Percentiles rank a stretch among this genome's conserved stretches.
Evolutionary conservation across 1,139 yeast genomes (phyloP).

Genomic region (Candida albicans): DNA sequence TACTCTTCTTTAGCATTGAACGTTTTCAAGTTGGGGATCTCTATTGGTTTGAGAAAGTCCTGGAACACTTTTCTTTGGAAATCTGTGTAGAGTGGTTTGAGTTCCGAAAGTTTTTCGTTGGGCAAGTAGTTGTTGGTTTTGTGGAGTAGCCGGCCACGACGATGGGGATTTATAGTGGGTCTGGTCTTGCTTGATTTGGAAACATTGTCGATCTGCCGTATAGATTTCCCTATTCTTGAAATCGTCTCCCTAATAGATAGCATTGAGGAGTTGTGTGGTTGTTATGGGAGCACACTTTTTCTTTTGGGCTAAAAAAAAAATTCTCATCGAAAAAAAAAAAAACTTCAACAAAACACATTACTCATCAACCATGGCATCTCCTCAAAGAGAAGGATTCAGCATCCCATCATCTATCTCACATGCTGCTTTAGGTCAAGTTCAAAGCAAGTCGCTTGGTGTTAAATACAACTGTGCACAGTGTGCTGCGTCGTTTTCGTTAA

Average conservation of each 20-base stretch:
- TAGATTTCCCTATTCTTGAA: constrained; percentile 18
- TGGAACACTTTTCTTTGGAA: constrained; percentile 30
- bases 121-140: constrained; percentile 10
- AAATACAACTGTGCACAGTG: constrained; percentile 96
- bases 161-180: not conserved
- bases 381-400: constrained; percentile 89
- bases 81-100: constrained; percentile 15
- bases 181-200: not conserved
- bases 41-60: constrained; percentile 39
- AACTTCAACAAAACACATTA: constrained; percentile 1
- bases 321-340: constrained; percentile 5
- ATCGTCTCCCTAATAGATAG: constrained; percentile 18
- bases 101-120: constrained; percentile 14
- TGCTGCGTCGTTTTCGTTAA: constrained; percentile 82
- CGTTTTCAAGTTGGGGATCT: constrained; percentile 36
- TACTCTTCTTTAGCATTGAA: constrained; percentile 24
- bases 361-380: constrained; percentile 45
- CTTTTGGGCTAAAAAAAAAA: too few species aligned
- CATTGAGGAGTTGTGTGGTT: constrained; percentile 4
- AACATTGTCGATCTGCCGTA: constrained; percentile 13
- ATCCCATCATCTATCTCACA: constrained; percentile 81
- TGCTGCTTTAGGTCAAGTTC: constrained; percentile 53
- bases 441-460: constrained; percentile 79
- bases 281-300: too few species aligned
- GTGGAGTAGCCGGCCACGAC: not conserved